phyloP scores from a whole-genome alignment of 257 asterid species.

The Lycium barbarum region DNA sequence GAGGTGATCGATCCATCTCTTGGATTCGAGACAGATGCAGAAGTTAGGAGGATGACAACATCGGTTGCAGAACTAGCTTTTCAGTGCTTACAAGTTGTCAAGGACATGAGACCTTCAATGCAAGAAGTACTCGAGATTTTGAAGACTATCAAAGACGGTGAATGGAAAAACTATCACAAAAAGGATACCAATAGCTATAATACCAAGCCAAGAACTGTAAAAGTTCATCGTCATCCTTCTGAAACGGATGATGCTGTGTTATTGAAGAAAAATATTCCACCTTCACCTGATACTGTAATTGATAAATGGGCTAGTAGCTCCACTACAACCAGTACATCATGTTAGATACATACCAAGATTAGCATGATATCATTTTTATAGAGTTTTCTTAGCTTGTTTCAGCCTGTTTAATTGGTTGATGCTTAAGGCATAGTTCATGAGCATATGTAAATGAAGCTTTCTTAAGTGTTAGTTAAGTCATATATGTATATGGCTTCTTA shows the following conservation, averaged over 20 bases:
- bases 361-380: not conserved
- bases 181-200: not conserved
- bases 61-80: conserved; percentile 32
- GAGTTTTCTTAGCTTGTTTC: not conserved
- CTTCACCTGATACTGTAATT: conserved; percentile 33
- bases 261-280: conserved; percentile 24
- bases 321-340: conserved; percentile 23
- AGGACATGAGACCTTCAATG: conserved; percentile 36
- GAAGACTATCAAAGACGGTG: conserved; percentile 17
- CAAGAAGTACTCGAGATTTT: conserved; percentile 21
- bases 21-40: conserved; percentile 26
- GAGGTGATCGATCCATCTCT: conserved; percentile 35
- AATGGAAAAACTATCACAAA: not conserved
- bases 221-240: not conserved
- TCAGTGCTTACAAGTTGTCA: conserved; percentile 27
- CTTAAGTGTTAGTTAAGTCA: not conserved
- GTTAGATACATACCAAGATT: not conserved
- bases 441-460: not conserved
- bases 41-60: conserved; percentile 24
- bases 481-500: not conserved
- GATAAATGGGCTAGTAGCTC: conserved; percentile 27
- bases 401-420: conserved; percentile 14
- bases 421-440: not conserved
- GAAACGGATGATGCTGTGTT: conserved; percentile 23
- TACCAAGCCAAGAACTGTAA: conserved; percentile 4